A percentile compares a stretch with the other conserved stretches of the same genome.
Conservation (phyloP, 2,329 filamentous ascomycete species). For the Phialophora expanda region DNA sequence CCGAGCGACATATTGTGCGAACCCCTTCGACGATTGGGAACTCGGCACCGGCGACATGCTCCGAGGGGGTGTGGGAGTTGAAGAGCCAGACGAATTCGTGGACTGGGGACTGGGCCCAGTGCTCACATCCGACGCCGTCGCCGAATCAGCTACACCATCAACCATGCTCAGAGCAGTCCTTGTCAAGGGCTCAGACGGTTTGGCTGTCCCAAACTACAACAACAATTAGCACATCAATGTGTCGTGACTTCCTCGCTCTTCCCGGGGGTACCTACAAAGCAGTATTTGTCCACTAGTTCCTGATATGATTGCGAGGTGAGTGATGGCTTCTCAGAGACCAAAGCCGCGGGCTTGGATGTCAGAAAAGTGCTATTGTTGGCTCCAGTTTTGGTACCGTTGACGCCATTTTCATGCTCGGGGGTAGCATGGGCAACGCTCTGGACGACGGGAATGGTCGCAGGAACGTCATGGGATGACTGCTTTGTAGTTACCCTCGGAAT, state of each 20-base stretch:
- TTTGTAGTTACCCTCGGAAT: constrained; percentile 34
- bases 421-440: constrained; percentile 30
- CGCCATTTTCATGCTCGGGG: constrained; percentile 33
- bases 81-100: constrained; percentile 40
- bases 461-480: constrained; percentile 39
- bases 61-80: constrained; percentile 34
- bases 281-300: constrained; percentile 98
- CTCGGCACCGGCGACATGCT: constrained; percentile 30
- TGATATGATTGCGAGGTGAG: constrained; percentile 90
- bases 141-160: constrained; percentile 49
- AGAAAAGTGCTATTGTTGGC: constrained; percentile 40
- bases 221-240: constrained; percentile 40
- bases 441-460: constrained; percentile 32
- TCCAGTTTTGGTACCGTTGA: constrained; percentile 26
- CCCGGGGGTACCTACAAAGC: constrained; percentile 85
- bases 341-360: constrained; percentile 59
- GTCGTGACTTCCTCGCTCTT: constrained; percentile 39
- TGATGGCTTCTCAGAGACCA: constrained; percentile 66
- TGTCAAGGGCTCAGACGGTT: constrained; percentile 44
- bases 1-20: constrained; percentile 47
- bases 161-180: constrained; percentile 40
- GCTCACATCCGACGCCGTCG: constrained; percentile 36
- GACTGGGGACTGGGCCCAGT: constrained; percentile 36
- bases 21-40: constrained; percentile 29
- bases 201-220: constrained; percentile 58